Evolutionary conservation across 352 stramenopile genomes (phyloP).

Genomic region (Phytophthora palmivora): DNA sequence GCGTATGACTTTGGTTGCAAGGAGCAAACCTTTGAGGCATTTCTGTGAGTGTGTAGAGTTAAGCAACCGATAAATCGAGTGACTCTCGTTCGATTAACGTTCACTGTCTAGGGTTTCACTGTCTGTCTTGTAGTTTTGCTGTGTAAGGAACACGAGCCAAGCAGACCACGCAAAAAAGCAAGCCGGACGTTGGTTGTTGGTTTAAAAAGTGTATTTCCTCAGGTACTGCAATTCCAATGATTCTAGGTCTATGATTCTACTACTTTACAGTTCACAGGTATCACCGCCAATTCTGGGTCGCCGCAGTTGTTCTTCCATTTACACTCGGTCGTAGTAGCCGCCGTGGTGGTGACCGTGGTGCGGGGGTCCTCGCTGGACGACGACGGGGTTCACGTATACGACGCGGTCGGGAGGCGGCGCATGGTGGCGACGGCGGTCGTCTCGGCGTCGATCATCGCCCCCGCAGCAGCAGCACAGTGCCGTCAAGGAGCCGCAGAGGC

Average conservation of each 20-base stretch:
- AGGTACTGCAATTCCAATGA: background rate
- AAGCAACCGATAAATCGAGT: too few species aligned
- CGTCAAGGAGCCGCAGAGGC: constrained; percentile 40
- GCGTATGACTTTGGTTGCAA: too few species aligned
- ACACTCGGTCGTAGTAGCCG: constrained; percentile 40
- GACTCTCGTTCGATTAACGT: too few species aligned
- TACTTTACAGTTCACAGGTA: background rate
- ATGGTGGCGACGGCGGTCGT: constrained; percentile 21
- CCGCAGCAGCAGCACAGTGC: constrained; percentile 38
- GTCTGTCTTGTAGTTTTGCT: too few species aligned
- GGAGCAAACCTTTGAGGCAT: too few species aligned
- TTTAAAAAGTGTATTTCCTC: background rate
- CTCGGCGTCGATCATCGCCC: constrained; percentile 22
- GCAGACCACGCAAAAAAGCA: too few species aligned
- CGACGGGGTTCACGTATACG: too few species aligned
- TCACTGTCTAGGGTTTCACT: too few species aligned
- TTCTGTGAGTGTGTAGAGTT: too few species aligned
- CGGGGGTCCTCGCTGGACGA: constrained; percentile 33
- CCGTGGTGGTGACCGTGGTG: constrained; percentile 23
- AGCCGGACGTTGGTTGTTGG: too few species aligned
- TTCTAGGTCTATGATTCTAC: constrained; percentile 4
- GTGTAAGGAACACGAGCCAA: too few species aligned
- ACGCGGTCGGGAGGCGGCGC: constrained; percentile 25
- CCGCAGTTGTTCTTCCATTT: constrained; percentile 3
- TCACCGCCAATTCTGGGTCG: background rate